Evolutionary conservation across 2,329 filamentous ascomycete genomes (phyloP), one percentile per base, ranked within the genome.

Genomic region (Chalaropsis thielavioides): DNA sequence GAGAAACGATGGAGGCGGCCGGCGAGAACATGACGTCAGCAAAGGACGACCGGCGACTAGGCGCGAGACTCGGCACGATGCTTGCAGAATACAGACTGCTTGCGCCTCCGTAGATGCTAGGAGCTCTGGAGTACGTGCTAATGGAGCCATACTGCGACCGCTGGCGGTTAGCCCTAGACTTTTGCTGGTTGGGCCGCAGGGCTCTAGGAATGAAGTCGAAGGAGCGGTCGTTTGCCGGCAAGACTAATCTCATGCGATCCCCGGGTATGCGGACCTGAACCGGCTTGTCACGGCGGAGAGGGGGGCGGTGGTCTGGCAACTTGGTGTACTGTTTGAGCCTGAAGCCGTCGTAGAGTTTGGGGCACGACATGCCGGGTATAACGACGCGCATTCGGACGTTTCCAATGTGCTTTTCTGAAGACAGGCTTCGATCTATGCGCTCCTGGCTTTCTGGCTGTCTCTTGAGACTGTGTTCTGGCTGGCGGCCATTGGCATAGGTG

Each of bases 121-220:
- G 92, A 68, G 89, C 84, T 71, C 90, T 88, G 7, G 88, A 90
- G 69, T 81, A 85, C 11, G 83, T 82, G 5, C 83, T 83, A 64
- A 88, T 77, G 71, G 78, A 90, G 69, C 79, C 86, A 75, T 88
- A 82, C 17, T 84, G 84, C 66, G 89, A 88, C 44, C 89, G 85
- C 72, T 89, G 87, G 67, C 87, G 88, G 60, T 74, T 72, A 66
- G 72, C 71, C 64, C 88, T 81, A 63, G 86, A 83, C 38, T 85
- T 83, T 75, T 95, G 89, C 77, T 95, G 90, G 73, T 96, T 96
- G 15, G 94, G 94, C 69, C 94, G 85, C 77, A 96, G 82, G 11
- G 92, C 92, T 69, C 94, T 83, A 13, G 94, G 94, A 67, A 99
- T 99, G 76, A 99, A 99, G 71, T 96, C 95, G 74, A 99, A 99